Evolutionary conservation across 805 yeast species (phyloP).

Genomic region (Saccharomycopsis fermentans): DNA sequence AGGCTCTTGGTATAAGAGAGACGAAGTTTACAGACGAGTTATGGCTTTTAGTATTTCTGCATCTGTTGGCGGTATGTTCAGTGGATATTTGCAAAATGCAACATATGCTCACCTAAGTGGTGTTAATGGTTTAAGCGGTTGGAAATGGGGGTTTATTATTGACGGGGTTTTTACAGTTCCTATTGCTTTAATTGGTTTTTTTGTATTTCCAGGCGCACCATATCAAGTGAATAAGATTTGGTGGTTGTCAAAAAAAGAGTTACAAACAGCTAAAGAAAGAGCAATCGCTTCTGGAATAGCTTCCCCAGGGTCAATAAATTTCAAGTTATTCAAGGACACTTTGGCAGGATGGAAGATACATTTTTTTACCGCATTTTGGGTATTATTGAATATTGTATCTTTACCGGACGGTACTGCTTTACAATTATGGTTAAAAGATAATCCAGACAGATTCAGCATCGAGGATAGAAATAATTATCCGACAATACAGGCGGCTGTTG

Average conservation of each 20-base stretch:
- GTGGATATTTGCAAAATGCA: constrained; percentile 21
- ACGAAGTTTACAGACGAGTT: constrained; percentile 35
- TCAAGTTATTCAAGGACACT: constrained; percentile 41
- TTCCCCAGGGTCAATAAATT: constrained; percentile 29
- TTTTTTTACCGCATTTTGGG: constrained; percentile 40
- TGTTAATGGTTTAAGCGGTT: constrained; percentile 43
- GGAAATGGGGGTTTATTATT: constrained; percentile 68
- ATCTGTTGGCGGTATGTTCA: constrained; percentile 24
- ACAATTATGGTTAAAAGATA: constrained; percentile 38
- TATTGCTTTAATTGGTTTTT: neutral
- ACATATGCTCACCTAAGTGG: constrained; percentile 31
- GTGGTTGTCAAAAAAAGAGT: constrained; percentile 27
- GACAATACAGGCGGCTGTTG: constrained; percentile 47
- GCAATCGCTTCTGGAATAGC: constrained; percentile 17
- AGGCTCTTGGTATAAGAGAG: constrained; percentile 32
- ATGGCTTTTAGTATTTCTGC: constrained; percentile 36
- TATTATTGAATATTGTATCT: constrained; percentile 45
- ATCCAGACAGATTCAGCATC: constrained; percentile 29
- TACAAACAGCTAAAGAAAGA: constrained; percentile 24
- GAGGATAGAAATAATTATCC: constrained; percentile 38
- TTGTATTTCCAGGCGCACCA: constrained; percentile 2
- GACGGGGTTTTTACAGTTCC: constrained; percentile 36
- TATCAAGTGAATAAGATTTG: constrained; percentile 19
- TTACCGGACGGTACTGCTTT: constrained; percentile 37
- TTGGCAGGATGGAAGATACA: constrained; percentile 50